A percentile compares a stretch with the other conserved stretches of the same genome.
phyloP scores from a whole-genome alignment of 257 asterid species.

The Eucommia ulmoides region DNA sequence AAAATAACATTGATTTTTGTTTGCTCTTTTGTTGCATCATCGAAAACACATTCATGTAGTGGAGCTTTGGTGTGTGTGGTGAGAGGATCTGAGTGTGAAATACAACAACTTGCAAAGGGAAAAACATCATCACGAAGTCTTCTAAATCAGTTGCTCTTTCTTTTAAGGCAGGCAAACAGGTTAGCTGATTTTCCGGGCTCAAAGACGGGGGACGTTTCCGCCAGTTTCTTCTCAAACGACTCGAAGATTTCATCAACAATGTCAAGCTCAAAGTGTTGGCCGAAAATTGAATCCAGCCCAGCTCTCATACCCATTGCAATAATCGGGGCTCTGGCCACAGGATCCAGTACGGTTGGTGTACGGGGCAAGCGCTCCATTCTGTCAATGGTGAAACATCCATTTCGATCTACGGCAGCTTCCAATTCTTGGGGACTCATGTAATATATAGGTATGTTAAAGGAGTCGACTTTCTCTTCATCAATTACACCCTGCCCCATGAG shows the following conservation, averaged over 20 bases:
- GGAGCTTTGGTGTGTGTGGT: too few relatives aligned
- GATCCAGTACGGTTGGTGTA: neutral
- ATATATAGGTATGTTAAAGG: constrained; percentile 24
- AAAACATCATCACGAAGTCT: too few relatives aligned
- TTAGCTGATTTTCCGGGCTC: constrained; percentile 2
- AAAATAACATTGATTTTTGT: too few relatives aligned
- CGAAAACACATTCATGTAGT: too few relatives aligned
- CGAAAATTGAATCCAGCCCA: constrained; percentile 3
- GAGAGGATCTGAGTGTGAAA: too few relatives aligned
- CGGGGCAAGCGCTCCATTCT: constrained; percentile 9
- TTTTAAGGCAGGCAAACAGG: constrained; percentile 5
- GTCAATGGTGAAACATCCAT: constrained; percentile 12
- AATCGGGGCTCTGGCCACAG: neutral
- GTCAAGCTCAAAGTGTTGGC: constrained; percentile 4
- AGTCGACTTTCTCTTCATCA: constrained; percentile 16
- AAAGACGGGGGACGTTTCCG: constrained; percentile 3
- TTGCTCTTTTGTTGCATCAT: too few relatives aligned
- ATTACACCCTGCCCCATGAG: constrained; percentile 28
- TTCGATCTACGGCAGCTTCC: constrained; percentile 6
- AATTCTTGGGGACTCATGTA: constrained; percentile 18
- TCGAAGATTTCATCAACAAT: constrained; percentile 4
- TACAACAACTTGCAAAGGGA: too few relatives aligned
- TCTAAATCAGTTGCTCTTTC: too few relatives aligned
- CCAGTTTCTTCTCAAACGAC: neutral
- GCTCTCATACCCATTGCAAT: constrained; percentile 3